Evolutionary conservation across 495 filamentous ascomycete genomes (phyloP).

Genomic region (Evernia prunastri): DNA sequence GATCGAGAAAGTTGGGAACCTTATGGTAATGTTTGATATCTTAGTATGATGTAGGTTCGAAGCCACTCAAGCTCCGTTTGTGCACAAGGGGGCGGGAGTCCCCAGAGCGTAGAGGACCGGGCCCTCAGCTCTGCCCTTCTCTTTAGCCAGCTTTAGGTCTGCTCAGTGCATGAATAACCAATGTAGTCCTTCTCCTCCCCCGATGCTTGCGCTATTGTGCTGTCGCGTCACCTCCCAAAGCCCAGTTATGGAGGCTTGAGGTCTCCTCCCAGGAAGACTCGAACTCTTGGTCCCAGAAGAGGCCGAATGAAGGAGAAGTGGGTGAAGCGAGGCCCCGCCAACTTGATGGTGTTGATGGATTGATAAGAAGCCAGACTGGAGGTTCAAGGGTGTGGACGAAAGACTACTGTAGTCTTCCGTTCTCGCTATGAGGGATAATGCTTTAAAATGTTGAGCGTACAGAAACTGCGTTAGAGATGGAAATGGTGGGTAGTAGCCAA

Average conservation of each 20-base stretch:
- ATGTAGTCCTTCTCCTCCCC: constrained; percentile 7
- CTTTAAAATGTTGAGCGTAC: neutral
- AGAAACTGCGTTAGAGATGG: neutral
- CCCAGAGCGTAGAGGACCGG: constrained; percentile 20
- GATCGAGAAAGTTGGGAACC: too few species aligned
- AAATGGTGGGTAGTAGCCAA: too few species aligned
- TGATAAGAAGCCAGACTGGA: constrained; percentile 27
- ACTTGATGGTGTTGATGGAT: constrained; percentile 73
- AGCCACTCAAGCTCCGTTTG: constrained; percentile 1
- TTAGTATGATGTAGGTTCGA: neutral
- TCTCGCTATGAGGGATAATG: constrained; percentile 4
- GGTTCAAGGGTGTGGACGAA: constrained; percentile 18
- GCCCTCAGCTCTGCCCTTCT: constrained; percentile 15
- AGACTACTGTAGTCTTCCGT: constrained; percentile 26
- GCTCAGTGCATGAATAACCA: neutral
- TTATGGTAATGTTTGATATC: neutral
- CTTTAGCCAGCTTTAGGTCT: constrained; percentile 19
- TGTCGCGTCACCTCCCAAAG: constrained; percentile 32
- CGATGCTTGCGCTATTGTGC: constrained; percentile 14
- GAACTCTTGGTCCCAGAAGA: constrained; percentile 82
- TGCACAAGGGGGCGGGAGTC: neutral
- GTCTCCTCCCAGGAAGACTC: constrained; percentile 92
- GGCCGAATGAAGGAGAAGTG: constrained; percentile 81
- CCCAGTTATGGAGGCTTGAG: constrained; percentile 95
- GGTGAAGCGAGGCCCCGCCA: constrained; percentile 81